Conservation (phyloP, 345 rosid genomes). For the Barbarea vulgaris region DNA sequence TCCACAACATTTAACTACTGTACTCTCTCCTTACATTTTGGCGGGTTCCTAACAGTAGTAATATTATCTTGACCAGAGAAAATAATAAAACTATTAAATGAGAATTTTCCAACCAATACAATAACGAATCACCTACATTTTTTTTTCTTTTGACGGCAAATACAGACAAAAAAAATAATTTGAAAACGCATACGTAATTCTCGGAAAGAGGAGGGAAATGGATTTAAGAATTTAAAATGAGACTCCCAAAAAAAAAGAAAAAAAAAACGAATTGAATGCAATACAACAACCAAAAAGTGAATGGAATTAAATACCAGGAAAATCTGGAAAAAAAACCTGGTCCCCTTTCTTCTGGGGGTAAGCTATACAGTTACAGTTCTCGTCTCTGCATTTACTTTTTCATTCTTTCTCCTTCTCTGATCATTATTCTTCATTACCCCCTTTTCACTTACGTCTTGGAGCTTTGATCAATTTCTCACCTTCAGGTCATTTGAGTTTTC, state of each 20-base stretch:
- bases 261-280: slow-evolving; percentile 55
- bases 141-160: too few species aligned
- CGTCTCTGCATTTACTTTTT: slow-evolving; percentile 37
- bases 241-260: not conserved
- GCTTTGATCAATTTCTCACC: too few species aligned
- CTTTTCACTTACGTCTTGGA: too few species aligned
- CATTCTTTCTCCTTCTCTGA: slow-evolving; percentile 24
- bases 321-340: slow-evolving; percentile 43
- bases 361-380: slow-evolving; percentile 28
- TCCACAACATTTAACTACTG: slow-evolving; percentile 18
- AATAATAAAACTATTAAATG: not conserved
- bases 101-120: not conserved
- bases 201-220: not conserved
- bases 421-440: slow-evolving; percentile 17
- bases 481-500: too few species aligned
- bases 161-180: too few species aligned
- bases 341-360: slow-evolving; percentile 50
- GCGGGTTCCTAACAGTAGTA: slow-evolving; percentile 7
- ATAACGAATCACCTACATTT: too few species aligned
- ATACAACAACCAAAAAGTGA: slow-evolving; percentile 56
- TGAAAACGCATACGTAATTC: too few species aligned
- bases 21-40: slow-evolving; percentile 13
- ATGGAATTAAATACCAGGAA: slow-evolving; percentile 51
- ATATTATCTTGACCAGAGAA: not conserved
- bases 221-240: slow-evolving; percentile 5